phyloP scores from a whole-genome alignment of 257 asterid genomes.

The Nicotiana benthamiana region DNA sequence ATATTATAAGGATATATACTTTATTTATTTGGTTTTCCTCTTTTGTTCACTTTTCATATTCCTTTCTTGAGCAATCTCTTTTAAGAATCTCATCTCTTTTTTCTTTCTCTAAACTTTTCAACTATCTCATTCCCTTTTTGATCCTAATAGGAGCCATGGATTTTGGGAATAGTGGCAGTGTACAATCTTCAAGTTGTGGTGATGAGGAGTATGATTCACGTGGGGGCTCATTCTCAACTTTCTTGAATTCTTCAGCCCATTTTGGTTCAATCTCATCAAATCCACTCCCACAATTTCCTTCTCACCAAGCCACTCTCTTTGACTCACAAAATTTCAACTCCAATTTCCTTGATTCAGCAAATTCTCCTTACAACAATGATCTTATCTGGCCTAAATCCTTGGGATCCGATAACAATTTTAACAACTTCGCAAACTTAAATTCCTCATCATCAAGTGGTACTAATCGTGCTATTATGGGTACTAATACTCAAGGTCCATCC shows the following conservation, averaged over 20 bases:
- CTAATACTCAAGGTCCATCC: neutral
- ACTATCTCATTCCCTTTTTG: neutral
- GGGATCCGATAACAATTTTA: conserved; percentile 1
- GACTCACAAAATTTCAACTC: conserved; percentile 5
- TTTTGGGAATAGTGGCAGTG: conserved; percentile 3
- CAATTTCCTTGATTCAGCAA: neutral
- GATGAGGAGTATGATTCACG: conserved; percentile 11
- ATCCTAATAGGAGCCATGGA: neutral
- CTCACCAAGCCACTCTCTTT: neutral
- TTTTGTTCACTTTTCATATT: conserved; percentile 1
- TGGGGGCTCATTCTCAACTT: neutral
- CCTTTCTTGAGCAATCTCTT: conserved; percentile 2
- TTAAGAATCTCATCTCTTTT: neutral
- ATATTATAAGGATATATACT: neutral
- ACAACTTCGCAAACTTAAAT: neutral
- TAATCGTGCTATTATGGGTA: neutral
- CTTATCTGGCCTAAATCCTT: neutral
- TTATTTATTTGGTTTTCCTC: neutral
- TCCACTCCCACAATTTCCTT: neutral
- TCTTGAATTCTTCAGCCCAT: neutral
- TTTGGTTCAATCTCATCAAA: conserved; percentile 6
- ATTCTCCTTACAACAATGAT: neutral
- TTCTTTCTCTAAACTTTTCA: conserved; percentile 15
- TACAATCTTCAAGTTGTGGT: conserved; percentile 12
- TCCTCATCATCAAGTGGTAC: neutral